Base-by-base conservation (phyloP, 75 land plant genomes). In the Selaginella tamariscina region DNA sequence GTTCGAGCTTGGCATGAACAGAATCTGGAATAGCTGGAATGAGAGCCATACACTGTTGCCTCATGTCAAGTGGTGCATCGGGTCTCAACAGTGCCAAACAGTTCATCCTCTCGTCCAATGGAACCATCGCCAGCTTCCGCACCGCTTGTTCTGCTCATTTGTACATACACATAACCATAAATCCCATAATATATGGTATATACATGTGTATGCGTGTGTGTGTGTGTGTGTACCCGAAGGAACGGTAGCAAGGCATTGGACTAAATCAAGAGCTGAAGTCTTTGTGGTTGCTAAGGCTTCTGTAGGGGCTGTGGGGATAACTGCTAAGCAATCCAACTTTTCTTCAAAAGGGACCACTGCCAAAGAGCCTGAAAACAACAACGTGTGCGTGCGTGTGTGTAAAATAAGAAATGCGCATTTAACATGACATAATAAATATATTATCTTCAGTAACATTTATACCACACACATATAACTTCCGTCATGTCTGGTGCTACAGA, bases 81-180 rank as follows among this genome's bases (percentile, higher is more conserved):
- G 49, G 49, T 15, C 49, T 39, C 49, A 39, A 15, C 15, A 39
- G 49, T 39, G 49, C 49, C 49, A 39, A 15, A 59, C 62, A 59
- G 26, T 59, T 21, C 62, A 59, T 59, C 62, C 23, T 59, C 8
- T 21, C 62, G 26, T 59, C 62, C 21, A 23, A 59, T 59, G 62
- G 62, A 59, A 59, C 62, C 21, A 59, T n/a, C 23, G 62, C 62
- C 62, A 59, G n/a, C 49, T 39, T 39, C 11, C 49, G 49, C 49
- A 39, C 49, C 49, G 15, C 49, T 5, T 15, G 26, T 23, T 5
- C n/a, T n/a, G n/a, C n/a, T n/a, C n/a, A n/a, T n/a, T n/a, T n/a
- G n/a, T n/a, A n/a, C n/a, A n/a, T n/a, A n/a, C n/a, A n/a, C n/a
- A n/a, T n/a, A n/a, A n/a, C n/a, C n/a, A n/a, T n/a, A n/a, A n/a